Percentiles rank a stretch among this genome's conserved stretches.
phyloP scores from a whole-genome alignment of 148 eudicot genomes.

The Dianthus caryophyllus region DNA sequence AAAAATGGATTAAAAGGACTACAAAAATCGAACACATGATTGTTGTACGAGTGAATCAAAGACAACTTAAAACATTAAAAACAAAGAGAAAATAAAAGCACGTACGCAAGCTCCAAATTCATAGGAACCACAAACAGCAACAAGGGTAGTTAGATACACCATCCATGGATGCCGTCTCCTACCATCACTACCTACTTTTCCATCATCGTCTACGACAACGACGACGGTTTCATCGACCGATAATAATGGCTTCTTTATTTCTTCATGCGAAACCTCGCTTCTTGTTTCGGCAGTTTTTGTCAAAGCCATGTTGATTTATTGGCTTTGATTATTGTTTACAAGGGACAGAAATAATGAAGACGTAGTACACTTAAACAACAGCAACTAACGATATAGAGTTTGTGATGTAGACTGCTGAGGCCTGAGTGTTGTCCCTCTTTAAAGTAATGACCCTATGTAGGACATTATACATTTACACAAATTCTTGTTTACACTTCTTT shows the following conservation, averaged over 20 bases:
- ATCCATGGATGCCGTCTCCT: conserved; percentile 57
- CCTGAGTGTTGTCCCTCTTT: neutral
- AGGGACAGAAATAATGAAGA: neutral
- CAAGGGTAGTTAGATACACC: conserved; percentile 75
- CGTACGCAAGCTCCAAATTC: conserved; percentile 87
- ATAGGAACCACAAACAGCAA: conserved; percentile 92
- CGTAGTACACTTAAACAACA: neutral
- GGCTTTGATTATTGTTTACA: neutral
- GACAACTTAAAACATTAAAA: neutral
- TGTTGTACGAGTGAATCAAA: too few relatives aligned
- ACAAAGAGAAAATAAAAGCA: neutral
- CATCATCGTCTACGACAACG: neutral
- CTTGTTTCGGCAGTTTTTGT: conserved; percentile 36
- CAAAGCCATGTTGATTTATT: conserved; percentile 27
- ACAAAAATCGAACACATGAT: too few relatives aligned
- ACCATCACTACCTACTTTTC: conserved; percentile 9
- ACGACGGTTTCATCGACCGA: conserved; percentile 5
- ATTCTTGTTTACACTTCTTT: too few relatives aligned
- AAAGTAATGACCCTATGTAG: neutral
- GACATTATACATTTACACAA: neutral
- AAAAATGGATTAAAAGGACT: too few relatives aligned
- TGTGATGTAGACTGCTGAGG: neutral
- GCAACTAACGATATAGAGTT: neutral
- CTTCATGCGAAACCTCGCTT: conserved; percentile 27
- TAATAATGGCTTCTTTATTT: conserved; percentile 39